Base-by-base conservation (phyloP, 805 yeast genomes). In the Lachancea sp. region DNA sequence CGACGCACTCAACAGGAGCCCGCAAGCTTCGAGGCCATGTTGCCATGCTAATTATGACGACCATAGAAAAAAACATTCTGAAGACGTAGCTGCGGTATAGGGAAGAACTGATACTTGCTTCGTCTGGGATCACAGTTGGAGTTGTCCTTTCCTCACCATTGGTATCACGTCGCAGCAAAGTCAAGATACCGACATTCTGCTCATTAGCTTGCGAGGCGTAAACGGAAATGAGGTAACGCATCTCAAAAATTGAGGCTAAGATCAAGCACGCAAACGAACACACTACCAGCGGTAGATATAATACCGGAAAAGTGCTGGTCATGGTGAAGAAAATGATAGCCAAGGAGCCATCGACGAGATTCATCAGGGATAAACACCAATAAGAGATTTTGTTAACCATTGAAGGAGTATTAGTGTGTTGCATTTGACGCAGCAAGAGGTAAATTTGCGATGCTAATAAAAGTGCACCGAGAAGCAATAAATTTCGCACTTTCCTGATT, bases 361-460 rank as follows among this genome's bases (percentile, higher is more conserved):
- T 71, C 62, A 84, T 77, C 47, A 77, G 68, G 7, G 80, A 75
- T 22, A 86, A 64, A 3, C 88, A 65, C 69, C 77, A 78, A 38
- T 83, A 76, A 7, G 94, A 80, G 6, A 89, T 72, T 38, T 80
- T 73, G 3, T 89, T 78, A 22, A 84, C 71, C 4, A 83, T 78
- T 0, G 95, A 85, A 1, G 96, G 96, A 0, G 96, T 84, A 49
- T 72, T 76, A 2, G 84, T 73, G 23, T 68, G 63, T 42, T 79
- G 75, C 77, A 85, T 81, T 57, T 88, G 96, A 37, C 75, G 63
- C 38, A 84, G 65, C 32, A 81, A 63, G 7, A 83, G 54, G 47
- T 72, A 63, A 3, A 82, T 70, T 54, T 85, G 87, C 0, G 62
- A 42, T 1, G 74, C 58, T 33, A 81, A 57, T 5, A 77, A 45